phyloP scores from a whole-genome alignment of 495 filamentous ascomycete genomes.

The Delitschia confertaspora region DNA sequence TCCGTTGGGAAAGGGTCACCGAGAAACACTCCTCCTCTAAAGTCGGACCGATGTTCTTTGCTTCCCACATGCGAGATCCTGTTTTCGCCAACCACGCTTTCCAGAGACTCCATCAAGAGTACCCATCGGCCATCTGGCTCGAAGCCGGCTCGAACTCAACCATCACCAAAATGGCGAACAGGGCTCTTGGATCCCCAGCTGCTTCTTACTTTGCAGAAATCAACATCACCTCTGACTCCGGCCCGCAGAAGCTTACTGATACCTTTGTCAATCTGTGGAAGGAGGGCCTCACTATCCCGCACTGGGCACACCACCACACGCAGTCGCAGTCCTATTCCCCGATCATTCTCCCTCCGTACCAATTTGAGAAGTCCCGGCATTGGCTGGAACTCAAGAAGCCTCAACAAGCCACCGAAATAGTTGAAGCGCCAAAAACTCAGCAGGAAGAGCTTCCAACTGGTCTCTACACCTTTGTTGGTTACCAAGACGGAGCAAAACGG shows the following conservation, averaged over 20 bases:
- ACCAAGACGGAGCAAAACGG: slow-evolving; percentile 34
- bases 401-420: neutral
- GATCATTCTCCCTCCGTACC: slow-evolving; percentile 15
- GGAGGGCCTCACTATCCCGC: slow-evolving; percentile 11
- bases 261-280: slow-evolving; percentile 24
- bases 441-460: slow-evolving; percentile 24
- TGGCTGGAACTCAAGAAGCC: slow-evolving; percentile 14
- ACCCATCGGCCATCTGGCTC: slow-evolving; percentile 13
- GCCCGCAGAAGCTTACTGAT: slow-evolving; percentile 4
- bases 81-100: slow-evolving; percentile 27
- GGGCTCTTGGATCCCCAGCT: slow-evolving; percentile 3
- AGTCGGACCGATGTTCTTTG: slow-evolving; percentile 11
- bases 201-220: slow-evolving; percentile 18
- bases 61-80: slow-evolving; percentile 15
- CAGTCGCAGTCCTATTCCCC: slow-evolving; percentile 11
- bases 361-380: slow-evolving; percentile 14
- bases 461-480: slow-evolving; percentile 37
- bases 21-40: neutral
- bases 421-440: neutral
- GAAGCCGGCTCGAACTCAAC: slow-evolving; percentile 25
- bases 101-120: slow-evolving; percentile 11
- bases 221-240: neutral
- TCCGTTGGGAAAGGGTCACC: slow-evolving; percentile 18
- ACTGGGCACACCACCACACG: slow-evolving; percentile 18
- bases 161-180: slow-evolving; percentile 17